phyloP scores from a whole-genome alignment of 140 eudicot genomes.

The Oenanthe javanica region DNA sequence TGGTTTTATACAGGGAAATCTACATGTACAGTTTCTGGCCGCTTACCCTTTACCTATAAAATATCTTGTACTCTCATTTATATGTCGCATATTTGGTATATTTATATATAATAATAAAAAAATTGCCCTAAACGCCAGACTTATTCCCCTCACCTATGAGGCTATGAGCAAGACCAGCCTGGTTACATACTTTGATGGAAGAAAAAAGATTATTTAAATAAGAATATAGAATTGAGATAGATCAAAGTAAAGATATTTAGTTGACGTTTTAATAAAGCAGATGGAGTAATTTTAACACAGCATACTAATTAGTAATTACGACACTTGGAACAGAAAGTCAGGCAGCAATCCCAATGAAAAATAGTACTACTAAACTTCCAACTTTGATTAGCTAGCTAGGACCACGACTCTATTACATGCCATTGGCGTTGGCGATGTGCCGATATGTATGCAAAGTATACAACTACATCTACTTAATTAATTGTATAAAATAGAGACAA shows the following conservation, averaged over 20 bases:
- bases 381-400: background rate
- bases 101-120: no score
- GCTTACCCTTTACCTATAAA: background rate
- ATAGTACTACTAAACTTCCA: background rate
- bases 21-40: background rate
- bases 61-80: no score
- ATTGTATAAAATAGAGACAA: background rate
- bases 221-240: no score
- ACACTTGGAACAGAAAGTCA: background rate
- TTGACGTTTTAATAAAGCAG: no score
- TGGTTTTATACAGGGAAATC: background rate
- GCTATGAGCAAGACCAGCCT: no score
- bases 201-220: no score
- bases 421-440: background rate
- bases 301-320: no score
- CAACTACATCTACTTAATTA: background rate
- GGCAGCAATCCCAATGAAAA: background rate
- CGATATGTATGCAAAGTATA: background rate
- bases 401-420: conserved; percentile 1
- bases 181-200: no score
- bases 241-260: no score
- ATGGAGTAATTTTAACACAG: background rate
- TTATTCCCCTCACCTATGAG: no score
- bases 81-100: no score
- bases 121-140: no score